These are phyloP conservation scores for Macroventuria anomochaeta DNA, from an alignment of 2,329 filamentous ascomycete genomes.

Conservation along the genomic window DNA sequence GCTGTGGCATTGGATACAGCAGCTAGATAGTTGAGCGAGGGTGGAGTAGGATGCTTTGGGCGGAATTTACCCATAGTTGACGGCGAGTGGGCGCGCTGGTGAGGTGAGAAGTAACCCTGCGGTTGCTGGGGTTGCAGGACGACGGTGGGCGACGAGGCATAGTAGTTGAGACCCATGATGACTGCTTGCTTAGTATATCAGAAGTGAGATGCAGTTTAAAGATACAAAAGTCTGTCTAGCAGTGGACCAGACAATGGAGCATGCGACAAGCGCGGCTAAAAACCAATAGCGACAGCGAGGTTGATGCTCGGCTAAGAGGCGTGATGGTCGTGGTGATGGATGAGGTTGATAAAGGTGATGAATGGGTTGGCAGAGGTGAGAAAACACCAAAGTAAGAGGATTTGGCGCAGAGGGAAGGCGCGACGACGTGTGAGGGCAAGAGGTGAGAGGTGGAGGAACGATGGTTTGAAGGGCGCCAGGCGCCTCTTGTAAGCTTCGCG, in stretches of 20 bases:
- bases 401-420: constrained; percentile 24
- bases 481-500: constrained; percentile 45
- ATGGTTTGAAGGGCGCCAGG: constrained; percentile 41
- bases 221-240: constrained; percentile 44
- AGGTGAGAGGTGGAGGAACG: constrained; percentile 47
- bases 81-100: constrained; percentile 44
- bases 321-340: constrained; percentile 23
- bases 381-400: constrained; percentile 12
- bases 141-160: constrained; percentile 55
- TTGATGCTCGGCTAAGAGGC: constrained; percentile 25
- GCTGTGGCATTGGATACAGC: constrained; percentile 54
- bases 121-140: constrained; percentile 53
- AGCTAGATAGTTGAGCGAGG: constrained; percentile 53
- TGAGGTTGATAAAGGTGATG: constrained; percentile 11
- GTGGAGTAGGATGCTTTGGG: constrained; percentile 51
- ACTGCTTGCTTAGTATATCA: constrained; percentile 51
- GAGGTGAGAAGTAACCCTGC: constrained; percentile 45
- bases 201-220: constrained; percentile 32
- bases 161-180: constrained; percentile 55
- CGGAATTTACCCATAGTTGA: constrained; percentile 43
- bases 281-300: constrained; percentile 37
- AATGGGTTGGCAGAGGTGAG: constrained; percentile 14
- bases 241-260: constrained; percentile 37
- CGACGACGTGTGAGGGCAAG: constrained; percentile 32
- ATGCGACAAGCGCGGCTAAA: constrained; percentile 33